These are phyloP conservation scores for Ceratobasidium sp. DNA, from an alignment of 1,284 basidiomycete species.

Conservation along the genomic window DNA sequence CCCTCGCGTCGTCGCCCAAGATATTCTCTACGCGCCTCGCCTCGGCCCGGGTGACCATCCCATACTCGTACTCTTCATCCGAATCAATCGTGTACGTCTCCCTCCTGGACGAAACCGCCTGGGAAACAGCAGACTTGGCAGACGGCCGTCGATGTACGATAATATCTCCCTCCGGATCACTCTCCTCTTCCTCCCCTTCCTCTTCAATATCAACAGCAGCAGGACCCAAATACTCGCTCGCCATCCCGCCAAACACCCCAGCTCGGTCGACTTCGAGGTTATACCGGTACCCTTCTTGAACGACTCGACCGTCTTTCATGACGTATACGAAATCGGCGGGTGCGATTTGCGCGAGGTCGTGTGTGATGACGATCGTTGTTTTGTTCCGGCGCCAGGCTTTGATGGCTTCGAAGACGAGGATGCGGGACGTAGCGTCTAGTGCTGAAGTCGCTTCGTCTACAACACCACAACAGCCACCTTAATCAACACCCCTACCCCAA, in stretches of 20 bases:
- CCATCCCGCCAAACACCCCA: constrained; percentile 71
- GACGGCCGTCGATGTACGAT: constrained; percentile 26
- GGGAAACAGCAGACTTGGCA: neutral
- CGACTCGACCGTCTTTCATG: constrained; percentile 83
- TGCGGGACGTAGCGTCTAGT: constrained; percentile 88
- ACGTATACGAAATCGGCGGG: constrained; percentile 91
- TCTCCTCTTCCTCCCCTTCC: constrained; percentile 56
- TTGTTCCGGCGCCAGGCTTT: constrained; percentile 83
- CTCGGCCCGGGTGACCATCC: constrained; percentile 44
- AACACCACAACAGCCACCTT: constrained; percentile 14
- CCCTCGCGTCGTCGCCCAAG: constrained; percentile 59
- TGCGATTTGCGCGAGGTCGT: constrained; percentile 89
- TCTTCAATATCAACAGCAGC: constrained; percentile 53
- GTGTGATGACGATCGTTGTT: constrained; percentile 97
- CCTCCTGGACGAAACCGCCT: neutral
- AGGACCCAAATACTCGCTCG: constrained; percentile 52
- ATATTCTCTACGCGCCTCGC: constrained; percentile 59
- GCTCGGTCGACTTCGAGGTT: constrained; percentile 68
- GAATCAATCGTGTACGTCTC: constrained; percentile 13
- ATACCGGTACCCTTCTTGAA: constrained; percentile 87
- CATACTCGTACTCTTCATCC: constrained; percentile 43
- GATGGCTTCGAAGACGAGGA: constrained; percentile 90
- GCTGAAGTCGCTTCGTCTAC: constrained; percentile 97
- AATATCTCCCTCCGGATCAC: constrained; percentile 57
- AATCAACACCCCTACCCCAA: constrained; percentile 23